Evolutionary conservation across 23 red algal genomes (phyloP).

Genomic region (Cyanidioschyzon merolae): DNA sequence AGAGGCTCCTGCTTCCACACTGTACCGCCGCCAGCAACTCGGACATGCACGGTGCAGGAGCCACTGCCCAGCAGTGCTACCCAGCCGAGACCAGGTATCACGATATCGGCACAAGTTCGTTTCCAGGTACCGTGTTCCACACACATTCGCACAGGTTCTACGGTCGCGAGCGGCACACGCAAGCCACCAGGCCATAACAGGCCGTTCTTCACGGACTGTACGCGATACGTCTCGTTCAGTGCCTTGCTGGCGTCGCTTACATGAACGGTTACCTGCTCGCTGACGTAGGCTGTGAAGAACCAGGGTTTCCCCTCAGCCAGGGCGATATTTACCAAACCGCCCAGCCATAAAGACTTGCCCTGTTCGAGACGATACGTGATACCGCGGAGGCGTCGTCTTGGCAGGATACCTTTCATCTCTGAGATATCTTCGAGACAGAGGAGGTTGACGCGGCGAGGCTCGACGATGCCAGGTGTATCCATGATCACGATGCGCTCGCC

Average conservation of each 20-base stretch:
- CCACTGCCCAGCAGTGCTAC: conserved; percentile 61
- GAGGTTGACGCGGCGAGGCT: conserved; percentile 57
- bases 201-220: conserved; percentile 39
- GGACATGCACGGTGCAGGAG: conserved; percentile 33
- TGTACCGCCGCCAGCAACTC: conserved; percentile 53
- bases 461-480: conserved; percentile 89
- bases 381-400: conserved; percentile 38
- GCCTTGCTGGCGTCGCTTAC: conserved; percentile 43
- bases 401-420: conserved; percentile 58
- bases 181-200: conserved; percentile 39
- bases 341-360: conserved; percentile 81
- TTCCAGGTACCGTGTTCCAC: conserved; percentile 52
- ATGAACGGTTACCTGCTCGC: conserved; percentile 74
- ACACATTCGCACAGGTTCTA: conserved; percentile 42
- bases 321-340: conserved; percentile 69
- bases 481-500: conserved; percentile 1
- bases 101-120: conserved; percentile 44
- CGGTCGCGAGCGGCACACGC: conserved; percentile 35
- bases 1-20: conserved; percentile 76
- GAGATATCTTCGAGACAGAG: conserved; percentile 40
- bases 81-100: conserved; percentile 76
- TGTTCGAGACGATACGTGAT: conserved; percentile 48
- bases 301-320: conserved; percentile 55
- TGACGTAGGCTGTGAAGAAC: conserved; percentile 70
- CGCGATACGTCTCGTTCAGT: conserved; percentile 33